These are phyloP conservation scores for Albatrellus ellisii DNA, from an alignment of 768 basidiomycete species.

Conservation along the genomic window DNA sequence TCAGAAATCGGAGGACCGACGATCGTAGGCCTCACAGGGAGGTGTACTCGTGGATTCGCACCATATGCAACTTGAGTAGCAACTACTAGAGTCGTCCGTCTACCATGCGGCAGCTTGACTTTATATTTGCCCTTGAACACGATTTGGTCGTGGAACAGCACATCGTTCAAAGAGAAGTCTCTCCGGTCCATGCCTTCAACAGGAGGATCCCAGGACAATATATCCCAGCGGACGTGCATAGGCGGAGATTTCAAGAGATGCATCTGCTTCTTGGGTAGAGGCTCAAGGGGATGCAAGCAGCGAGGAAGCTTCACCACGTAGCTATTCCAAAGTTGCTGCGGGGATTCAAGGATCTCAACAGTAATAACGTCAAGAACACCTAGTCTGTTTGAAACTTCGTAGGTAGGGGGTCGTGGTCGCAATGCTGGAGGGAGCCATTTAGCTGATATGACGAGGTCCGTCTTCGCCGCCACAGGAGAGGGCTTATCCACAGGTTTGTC, in stretches of 20 bases:
- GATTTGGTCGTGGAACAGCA: constrained; percentile 40
- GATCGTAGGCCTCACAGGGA: constrained; percentile 20
- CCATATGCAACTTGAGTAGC: background rate
- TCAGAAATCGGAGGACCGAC: background rate
- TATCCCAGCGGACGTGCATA: constrained; percentile 40
- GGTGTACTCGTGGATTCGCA: constrained; percentile 24
- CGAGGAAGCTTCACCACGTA: constrained; percentile 24
- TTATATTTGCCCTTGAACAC: constrained; percentile 22
- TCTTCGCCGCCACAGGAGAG: background rate
- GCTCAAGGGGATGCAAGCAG: constrained; percentile 19
- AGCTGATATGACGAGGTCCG: constrained; percentile 9
- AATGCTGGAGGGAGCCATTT: constrained; percentile 19
- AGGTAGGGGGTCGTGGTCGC: background rate
- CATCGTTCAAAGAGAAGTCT: constrained; percentile 51
- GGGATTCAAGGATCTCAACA: background rate
- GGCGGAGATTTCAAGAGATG: constrained; percentile 27
- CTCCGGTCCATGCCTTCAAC: constrained; percentile 47
- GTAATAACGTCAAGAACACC: background rate
- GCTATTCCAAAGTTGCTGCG: background rate
- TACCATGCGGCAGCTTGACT: constrained; percentile 24
- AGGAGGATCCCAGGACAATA: constrained; percentile 61
- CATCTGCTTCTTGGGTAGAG: constrained; percentile 35
- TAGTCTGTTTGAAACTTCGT: background rate
- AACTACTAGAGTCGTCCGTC: background rate
- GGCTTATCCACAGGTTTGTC: background rate